phyloP scores from a whole-genome alignment of 1,284 basidiomycete species.

The Agroathelia rolfsii region DNA sequence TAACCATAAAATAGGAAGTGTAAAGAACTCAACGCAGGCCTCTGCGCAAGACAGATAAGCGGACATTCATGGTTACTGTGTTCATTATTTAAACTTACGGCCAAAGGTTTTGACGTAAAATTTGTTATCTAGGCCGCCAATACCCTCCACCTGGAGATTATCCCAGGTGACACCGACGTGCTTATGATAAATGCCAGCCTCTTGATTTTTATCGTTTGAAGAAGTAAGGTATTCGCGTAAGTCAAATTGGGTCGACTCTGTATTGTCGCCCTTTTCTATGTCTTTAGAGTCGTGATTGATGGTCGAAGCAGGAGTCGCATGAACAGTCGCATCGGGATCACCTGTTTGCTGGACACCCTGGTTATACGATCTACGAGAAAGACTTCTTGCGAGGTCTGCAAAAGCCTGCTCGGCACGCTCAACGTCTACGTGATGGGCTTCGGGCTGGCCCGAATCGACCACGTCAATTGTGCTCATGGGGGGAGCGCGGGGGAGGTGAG shows the following conservation, averaged over 20 bases:
- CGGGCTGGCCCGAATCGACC: neutral
- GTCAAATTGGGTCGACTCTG: constrained; percentile 40
- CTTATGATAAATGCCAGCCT: constrained; percentile 74
- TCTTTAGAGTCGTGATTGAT: constrained; percentile 22
- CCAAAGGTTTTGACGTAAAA: constrained; percentile 60
- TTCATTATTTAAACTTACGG: constrained; percentile 26
- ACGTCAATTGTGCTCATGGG: neutral
- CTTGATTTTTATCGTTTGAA: constrained; percentile 55
- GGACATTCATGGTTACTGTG: constrained; percentile 1
- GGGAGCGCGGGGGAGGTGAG: no score
- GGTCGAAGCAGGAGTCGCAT: constrained; percentile 15
- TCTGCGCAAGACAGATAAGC: constrained; percentile 32
- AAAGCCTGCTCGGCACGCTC: constrained; percentile 41
- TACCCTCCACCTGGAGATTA: constrained; percentile 60
- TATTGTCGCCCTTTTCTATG: constrained; percentile 34
- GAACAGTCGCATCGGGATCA: constrained; percentile 11
- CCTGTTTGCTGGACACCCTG: constrained; percentile 14
- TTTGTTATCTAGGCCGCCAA: constrained; percentile 55
- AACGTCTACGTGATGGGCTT: constrained; percentile 29
- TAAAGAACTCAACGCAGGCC: constrained; percentile 47
- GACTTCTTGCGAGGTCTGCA: constrained; percentile 35
- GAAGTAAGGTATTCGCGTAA: constrained; percentile 69
- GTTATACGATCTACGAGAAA: constrained; percentile 18
- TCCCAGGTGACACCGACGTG: constrained; percentile 78
- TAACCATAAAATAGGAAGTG: constrained; percentile 42